phyloP scores from a whole-genome alignment of 352 stramenopile genomes.

The Pythium rishiriense region DNA sequence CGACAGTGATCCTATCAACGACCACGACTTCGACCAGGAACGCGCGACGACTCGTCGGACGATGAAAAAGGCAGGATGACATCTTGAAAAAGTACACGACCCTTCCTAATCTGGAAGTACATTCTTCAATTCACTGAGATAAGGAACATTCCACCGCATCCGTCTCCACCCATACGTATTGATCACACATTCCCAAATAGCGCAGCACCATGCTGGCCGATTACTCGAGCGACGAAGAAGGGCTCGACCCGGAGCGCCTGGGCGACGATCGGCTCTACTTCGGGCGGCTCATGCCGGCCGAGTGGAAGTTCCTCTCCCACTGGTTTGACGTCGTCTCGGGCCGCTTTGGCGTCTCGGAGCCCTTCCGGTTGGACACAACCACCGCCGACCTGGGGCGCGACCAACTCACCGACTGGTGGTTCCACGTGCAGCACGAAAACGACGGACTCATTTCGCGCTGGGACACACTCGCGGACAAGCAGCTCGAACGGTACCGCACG shows the following conservation, averaged over 20 bases:
- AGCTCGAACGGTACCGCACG: background rate
- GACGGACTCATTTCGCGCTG: background rate
- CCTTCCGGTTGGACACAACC: constrained; percentile 7
- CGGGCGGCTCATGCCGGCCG: background rate
- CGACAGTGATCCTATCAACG: background rate
- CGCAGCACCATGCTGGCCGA: background rate
- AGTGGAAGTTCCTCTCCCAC: constrained; percentile 3
- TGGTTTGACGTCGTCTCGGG: constrained; percentile 12
- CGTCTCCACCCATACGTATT: background rate
- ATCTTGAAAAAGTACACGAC: background rate
- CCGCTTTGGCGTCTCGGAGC: constrained; percentile 5
- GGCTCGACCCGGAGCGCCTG: background rate
- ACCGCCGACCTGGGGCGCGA: constrained; percentile 2
- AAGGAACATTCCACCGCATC: background rate
- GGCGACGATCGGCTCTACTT: constrained; percentile 4
- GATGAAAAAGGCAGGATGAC: background rate
- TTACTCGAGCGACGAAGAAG: constrained; percentile 2
- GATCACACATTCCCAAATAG: too few relatives aligned
- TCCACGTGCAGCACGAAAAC: constrained; percentile 12
- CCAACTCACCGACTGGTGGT: constrained; percentile 11
- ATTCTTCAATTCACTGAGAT: constrained; percentile 4
- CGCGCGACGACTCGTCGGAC: background rate
- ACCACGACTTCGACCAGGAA: constrained; percentile 3
- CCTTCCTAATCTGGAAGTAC: background rate
- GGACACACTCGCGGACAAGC: constrained; percentile 1